Conservation (phyloP, 1,139 yeast species). For the Diutina siamensis region DNA sequence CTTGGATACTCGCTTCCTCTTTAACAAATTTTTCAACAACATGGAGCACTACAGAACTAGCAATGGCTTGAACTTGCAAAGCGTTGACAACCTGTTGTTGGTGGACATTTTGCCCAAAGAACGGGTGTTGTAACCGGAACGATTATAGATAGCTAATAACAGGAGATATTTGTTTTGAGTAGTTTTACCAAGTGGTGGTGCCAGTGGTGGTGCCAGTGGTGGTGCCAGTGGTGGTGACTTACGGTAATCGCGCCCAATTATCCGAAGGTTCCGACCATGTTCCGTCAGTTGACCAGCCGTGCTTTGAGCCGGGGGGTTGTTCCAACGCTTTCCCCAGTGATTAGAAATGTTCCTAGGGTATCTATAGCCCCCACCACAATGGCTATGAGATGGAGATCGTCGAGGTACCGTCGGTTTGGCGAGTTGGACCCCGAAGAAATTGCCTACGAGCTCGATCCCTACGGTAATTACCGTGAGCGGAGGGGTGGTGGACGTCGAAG, state of each 20-base stretch:
- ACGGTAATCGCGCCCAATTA: neutral
- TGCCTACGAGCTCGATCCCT: neutral
- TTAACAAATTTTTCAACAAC: slow-evolving; percentile 76
- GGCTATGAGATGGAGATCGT: neutral
- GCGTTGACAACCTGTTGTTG: slow-evolving; percentile 43
- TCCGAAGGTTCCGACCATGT: neutral
- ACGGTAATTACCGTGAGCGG: neutral
- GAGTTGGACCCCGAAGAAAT: neutral
- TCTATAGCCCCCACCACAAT: no score
- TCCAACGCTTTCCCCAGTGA: no score
- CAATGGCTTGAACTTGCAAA: slow-evolving; percentile 33
- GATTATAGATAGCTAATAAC: neutral
- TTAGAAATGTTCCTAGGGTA: no score
- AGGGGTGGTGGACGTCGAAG: neutral
- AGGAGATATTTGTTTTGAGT: no score
- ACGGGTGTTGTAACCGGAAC: slow-evolving; percentile 31
- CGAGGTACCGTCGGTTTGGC: slow-evolving; percentile 1
- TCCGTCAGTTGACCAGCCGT: neutral
- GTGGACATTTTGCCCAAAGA: slow-evolving; percentile 78
- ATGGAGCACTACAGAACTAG: slow-evolving; percentile 37
- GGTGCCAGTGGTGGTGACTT: neutral
- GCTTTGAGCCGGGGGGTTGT: no score
- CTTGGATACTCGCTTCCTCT: slow-evolving; percentile 77
- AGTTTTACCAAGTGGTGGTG: no score
- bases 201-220: no score